Conservation (phyloP, 2,329 filamentous ascomycete genomes). For the Cucurbitaria berberidis region DNA sequence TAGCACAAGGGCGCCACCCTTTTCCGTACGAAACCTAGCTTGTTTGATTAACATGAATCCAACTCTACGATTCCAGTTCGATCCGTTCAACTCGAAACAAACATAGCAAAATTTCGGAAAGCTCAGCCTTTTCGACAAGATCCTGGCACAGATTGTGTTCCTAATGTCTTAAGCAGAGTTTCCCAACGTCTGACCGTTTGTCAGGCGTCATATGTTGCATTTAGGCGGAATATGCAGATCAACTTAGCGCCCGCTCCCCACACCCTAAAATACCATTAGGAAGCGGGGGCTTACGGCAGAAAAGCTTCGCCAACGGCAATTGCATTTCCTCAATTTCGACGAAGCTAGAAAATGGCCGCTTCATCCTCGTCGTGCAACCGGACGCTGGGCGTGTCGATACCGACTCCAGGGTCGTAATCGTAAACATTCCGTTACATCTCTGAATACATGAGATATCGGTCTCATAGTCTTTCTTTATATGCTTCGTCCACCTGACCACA, state of each 20-base stretch:
- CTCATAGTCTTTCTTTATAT: not conserved
- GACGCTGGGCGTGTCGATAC: not conserved
- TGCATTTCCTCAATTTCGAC: conserved; percentile 6
- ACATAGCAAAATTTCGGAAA: not conserved
- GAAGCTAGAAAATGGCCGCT: not conserved
- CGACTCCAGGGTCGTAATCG: not conserved
- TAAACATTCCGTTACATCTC: not conserved
- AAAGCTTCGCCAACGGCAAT: not conserved
- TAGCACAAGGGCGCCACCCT: no score
- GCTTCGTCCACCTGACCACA: not conserved
- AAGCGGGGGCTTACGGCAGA: conserved; percentile 9
- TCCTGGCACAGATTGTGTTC: not conserved
- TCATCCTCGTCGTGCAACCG: not conserved
- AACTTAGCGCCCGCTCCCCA: conserved; percentile 3
- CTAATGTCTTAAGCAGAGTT: not conserved
- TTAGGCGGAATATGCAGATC: conserved; percentile 12
- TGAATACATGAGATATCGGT: not conserved
- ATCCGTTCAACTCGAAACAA: not conserved
- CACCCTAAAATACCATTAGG: conserved; percentile 2
- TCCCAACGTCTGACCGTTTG: not conserved
- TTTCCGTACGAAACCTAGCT: no score
- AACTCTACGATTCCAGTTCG: not conserved
- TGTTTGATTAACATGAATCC: no score
- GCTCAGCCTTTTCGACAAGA: not conserved
- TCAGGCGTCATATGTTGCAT: not conserved